Evolutionary conservation across 441 rosid species (phyloP).

Genomic region (Gossypium davidsonii): DNA sequence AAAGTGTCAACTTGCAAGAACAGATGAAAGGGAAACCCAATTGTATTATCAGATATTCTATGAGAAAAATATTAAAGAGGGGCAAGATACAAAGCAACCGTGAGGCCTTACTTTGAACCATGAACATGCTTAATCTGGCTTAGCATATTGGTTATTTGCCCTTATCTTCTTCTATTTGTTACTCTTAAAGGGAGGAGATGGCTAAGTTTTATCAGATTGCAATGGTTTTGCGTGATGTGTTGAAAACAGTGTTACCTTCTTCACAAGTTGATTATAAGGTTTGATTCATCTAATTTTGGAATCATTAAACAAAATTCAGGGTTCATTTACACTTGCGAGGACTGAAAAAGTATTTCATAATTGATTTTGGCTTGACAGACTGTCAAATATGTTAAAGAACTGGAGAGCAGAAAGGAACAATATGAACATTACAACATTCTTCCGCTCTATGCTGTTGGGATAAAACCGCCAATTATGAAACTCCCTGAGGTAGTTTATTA

Average conservation of each 20-base stretch:
- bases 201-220: conserved; percentile 77
- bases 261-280: conserved; percentile 62
- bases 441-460: conserved; percentile 70
- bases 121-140: conserved; percentile 12
- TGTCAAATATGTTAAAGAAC: conserved; percentile 59
- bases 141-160: conserved; percentile 16
- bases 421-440: conserved; percentile 74
- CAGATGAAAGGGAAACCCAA: conserved; percentile 66
- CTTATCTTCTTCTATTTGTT: conserved; percentile 17
- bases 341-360: conserved; percentile 3
- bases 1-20: conserved; percentile 35
- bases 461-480: conserved; percentile 70
- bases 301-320: conserved; percentile 3
- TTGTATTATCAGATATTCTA: conserved; percentile 60
- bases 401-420: conserved; percentile 60
- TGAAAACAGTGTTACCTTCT: conserved; percentile 50
- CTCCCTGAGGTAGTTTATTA: conserved; percentile 73
- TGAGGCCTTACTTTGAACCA: conserved; percentile 34
- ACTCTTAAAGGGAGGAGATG: conserved; percentile 82
- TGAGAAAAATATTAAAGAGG: conserved; percentile 50
- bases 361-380: conserved; percentile 42
- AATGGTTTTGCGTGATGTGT: conserved; percentile 69
- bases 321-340: conserved; percentile 11
- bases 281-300: conserved; percentile 13
- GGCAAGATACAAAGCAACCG: conserved; percentile 60